These are phyloP conservation scores for Linnemannia elongata DNA, from an alignment of 192 early-diverging fungal species.

Conservation along the genomic window DNA sequence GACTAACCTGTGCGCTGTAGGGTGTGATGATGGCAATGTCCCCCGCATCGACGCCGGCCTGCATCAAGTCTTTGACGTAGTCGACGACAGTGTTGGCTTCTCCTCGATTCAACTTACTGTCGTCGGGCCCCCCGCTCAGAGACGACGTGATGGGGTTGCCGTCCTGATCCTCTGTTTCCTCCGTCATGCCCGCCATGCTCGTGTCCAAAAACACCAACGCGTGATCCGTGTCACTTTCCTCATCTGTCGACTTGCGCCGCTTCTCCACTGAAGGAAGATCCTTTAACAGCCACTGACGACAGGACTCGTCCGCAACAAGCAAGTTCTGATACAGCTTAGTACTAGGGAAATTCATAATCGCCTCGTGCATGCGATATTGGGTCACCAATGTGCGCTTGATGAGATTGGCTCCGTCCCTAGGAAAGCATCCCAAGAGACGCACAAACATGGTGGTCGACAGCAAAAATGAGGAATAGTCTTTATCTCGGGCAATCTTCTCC, in stretches of 20 bases:
- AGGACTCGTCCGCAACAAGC: conserved; percentile 75
- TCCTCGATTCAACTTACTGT: conserved; percentile 81
- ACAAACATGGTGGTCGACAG: conserved; percentile 85
- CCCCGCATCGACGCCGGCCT: conserved; percentile 68
- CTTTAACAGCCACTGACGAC: conserved; percentile 71
- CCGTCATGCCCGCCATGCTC: conserved; percentile 57
- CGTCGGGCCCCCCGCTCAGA: conserved; percentile 56
- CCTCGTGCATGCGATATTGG: conserved; percentile 92
- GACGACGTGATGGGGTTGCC: conserved; percentile 8
- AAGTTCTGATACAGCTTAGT: conserved; percentile 76
- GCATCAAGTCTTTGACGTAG: conserved; percentile 74
- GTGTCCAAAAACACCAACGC: conserved; percentile 84
- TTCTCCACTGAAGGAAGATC: conserved; percentile 71
- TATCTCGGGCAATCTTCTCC: conserved; percentile 34
- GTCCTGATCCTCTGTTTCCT: conserved; percentile 58
- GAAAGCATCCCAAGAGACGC: conserved; percentile 71
- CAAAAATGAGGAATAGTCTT: conserved; percentile 47
- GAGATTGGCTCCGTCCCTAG: conserved; percentile 55
- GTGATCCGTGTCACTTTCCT: conserved; percentile 70
- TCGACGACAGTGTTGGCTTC: conserved; percentile 77
- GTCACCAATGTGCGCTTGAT: conserved; percentile 80
- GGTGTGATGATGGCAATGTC: conserved; percentile 92
- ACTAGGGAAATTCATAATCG: conserved; percentile 84
- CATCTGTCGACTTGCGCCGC: background rate
- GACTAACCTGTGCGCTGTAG: conserved; percentile 84